phyloP scores from a whole-genome alignment of 1,284 basidiomycete species.

The Phellinidium pouzarii region DNA sequence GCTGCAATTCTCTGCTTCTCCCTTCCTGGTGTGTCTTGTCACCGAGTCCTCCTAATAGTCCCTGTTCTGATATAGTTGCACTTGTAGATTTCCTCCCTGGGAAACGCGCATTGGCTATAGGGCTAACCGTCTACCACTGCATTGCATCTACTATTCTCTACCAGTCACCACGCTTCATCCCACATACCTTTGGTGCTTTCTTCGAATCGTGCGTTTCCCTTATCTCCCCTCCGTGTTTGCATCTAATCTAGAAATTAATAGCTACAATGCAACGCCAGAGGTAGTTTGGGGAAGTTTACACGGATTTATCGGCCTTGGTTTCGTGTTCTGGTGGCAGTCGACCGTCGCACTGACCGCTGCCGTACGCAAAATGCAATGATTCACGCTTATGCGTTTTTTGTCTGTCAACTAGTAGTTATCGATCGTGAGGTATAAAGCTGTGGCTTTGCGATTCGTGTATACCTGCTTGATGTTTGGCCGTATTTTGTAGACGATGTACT shows the following conservation, averaged over 20 bases:
- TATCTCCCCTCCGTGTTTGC: not conserved
- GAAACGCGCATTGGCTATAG: slow-evolving; percentile 74
- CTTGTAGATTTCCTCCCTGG: slow-evolving; percentile 70
- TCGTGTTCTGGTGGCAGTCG: slow-evolving; percentile 70
- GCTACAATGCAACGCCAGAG: slow-evolving; percentile 59
- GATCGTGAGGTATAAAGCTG: too few relatives aligned
- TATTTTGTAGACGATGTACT: too few relatives aligned
- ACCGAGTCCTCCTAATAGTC: not conserved
- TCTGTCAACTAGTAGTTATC: not conserved
- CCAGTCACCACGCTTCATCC: slow-evolving; percentile 73
- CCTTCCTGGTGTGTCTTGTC: slow-evolving; percentile 50
- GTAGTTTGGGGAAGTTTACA: slow-evolving; percentile 60
- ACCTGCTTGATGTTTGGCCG: too few relatives aligned
- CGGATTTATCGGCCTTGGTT: slow-evolving; percentile 57
- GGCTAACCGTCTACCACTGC: slow-evolving; percentile 71
- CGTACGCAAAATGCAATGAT: slow-evolving; percentile 28
- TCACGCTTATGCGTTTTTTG: not conserved
- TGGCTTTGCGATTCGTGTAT: too few relatives aligned
- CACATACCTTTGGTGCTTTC: slow-evolving; percentile 56
- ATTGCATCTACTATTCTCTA: slow-evolving; percentile 67
- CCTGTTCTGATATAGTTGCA: not conserved
- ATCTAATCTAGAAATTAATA: slow-evolving; percentile 24
- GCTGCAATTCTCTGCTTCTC: slow-evolving; percentile 52
- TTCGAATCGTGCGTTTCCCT: slow-evolving; percentile 48
- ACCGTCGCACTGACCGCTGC: slow-evolving; percentile 51